A percentile compares a stretch with the other conserved stretches of the same genome.
Evolutionary conservation across 805 yeast species (phyloP).

Genomic region (Yamadazyma scolyti): DNA sequence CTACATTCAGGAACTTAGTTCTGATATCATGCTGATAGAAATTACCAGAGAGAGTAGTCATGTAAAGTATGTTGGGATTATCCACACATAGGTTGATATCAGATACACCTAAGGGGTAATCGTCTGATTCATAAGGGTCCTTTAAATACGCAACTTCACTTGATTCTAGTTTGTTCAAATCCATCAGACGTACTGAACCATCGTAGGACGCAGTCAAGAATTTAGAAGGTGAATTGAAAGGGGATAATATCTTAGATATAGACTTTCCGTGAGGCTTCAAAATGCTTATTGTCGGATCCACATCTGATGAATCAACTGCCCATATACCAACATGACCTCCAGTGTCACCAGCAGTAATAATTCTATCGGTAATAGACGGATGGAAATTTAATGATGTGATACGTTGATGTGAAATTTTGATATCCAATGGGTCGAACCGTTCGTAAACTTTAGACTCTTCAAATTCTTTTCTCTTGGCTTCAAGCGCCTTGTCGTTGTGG

Average conservation of each 20-base stretch:
- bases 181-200: conserved; percentile 76
- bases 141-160: conserved; percentile 44
- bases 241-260: conserved; percentile 60
- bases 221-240: conserved; percentile 46
- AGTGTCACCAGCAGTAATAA: conserved; percentile 85
- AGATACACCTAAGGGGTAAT: conserved; percentile 56
- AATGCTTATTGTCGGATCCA: conserved; percentile 52
- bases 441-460: conserved; percentile 48
- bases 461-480: conserved; percentile 51
- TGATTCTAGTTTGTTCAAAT: conserved; percentile 57
- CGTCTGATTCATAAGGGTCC: conserved; percentile 49
- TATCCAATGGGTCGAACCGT: conserved; percentile 62
- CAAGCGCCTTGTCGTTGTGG: conserved; percentile 38
- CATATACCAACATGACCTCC: conserved; percentile 85
- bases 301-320: conserved; percentile 56
- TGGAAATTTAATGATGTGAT: conserved; percentile 75
- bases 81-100: conserved; percentile 57
- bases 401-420: conserved; percentile 68
- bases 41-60: conserved; percentile 78
- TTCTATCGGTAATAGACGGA: conserved; percentile 58
- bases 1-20: conserved; percentile 26
- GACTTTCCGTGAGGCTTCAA: conserved; percentile 75
- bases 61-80: conserved; percentile 54
- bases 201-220: conserved; percentile 79
- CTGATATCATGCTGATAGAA: conserved; percentile 75